Percentiles rank a stretch among this genome's conserved stretches.
Evolutionary conservation across 2,329 filamentous ascomycete species (phyloP).

Genomic region (Paecilomyces fulvus): DNA sequence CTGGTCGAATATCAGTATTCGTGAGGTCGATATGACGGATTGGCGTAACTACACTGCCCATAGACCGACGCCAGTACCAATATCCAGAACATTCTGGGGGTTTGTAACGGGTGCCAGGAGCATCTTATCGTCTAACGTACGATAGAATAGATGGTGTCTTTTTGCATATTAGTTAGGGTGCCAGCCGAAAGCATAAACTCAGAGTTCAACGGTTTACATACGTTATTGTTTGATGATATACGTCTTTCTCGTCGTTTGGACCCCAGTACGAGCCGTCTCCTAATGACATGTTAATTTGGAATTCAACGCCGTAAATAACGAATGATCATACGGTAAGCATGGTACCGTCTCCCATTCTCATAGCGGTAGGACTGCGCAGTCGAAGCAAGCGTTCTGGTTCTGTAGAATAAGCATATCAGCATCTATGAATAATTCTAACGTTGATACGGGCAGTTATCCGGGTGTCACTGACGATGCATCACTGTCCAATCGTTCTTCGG

Average conservation of each 20-base stretch:
- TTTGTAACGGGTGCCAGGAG: constrained; percentile 18
- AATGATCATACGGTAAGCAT: constrained; percentile 7
- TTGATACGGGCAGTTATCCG: not conserved
- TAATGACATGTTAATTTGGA: constrained; percentile 1
- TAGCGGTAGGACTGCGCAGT: constrained; percentile 18
- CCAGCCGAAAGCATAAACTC: not conserved
- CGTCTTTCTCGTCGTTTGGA: constrained; percentile 18
- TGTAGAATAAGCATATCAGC: not conserved
- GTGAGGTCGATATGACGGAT: not conserved
- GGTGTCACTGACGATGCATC: not conserved
- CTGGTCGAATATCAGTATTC: constrained; percentile 6
- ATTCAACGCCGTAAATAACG: not conserved
- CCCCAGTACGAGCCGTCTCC: constrained; percentile 20
- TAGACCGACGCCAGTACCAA: constrained; percentile 24
- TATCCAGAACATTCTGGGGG: constrained; percentile 20
- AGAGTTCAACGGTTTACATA: constrained; percentile 1
- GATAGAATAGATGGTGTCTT: constrained; percentile 19
- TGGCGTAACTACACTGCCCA: constrained; percentile 20
- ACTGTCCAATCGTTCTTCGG: not conserved
- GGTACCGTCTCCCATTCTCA: constrained; percentile 28
- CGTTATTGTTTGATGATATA: constrained; percentile 14
- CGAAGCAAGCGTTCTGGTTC: constrained; percentile 15
- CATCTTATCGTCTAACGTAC: constrained; percentile 17
- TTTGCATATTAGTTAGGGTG: not conserved
- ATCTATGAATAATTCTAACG: not conserved